Base-by-base conservation (phyloP, 2,329 filamentous ascomycete genomes). In the Aureobasidium melanogenum region DNA sequence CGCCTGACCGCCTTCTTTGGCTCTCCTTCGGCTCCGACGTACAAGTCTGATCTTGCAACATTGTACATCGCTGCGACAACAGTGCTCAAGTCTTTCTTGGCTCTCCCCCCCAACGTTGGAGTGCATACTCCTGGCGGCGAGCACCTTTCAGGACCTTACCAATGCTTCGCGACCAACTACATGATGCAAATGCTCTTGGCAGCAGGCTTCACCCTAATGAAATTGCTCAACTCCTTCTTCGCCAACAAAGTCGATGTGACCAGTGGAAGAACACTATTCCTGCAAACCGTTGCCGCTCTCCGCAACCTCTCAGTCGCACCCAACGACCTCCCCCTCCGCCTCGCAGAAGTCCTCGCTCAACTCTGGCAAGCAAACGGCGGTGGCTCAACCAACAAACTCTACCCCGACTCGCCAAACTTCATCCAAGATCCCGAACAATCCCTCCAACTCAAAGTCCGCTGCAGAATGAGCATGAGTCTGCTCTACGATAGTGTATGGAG, bases 131-230 rank as follows among this genome's bases (percentile, higher is more conserved):
- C 60, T 15, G 54, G 50, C 17, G 57, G 61, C 19, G 56, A 52
- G 4, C 47, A 58, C 15, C 51, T 46, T 4, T 59, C 59, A 15
- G 48, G 57, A 6, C 57, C 63, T 41, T 59, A 48, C 12, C 60
- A 55, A 80, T 87, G 54, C 76, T 91, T 30, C 81, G 82, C 54
- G 86, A 88, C 84, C 65, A 90, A 88, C 70, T 92, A 92, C 72
- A 84, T 93, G 57, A 86, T 91, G 70, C 89, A 93, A 73, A 92
- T 93, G 87, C 84, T 91, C 61, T 84, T 92, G n/a, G 89, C 88
- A 2, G 88, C 87, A 5, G 86, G 87, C 3, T 91, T 91, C 67
- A 86, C 88, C 1, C 76, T 94, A 51, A 80, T 92, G 64, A 93
- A 92, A 67, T 76, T 88, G 69, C 79, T 93, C 61, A 86, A 92